These are phyloP conservation scores for Solanum hybrid DNA, from an alignment of 305 asterid genomes.

Conservation along the genomic window DNA sequence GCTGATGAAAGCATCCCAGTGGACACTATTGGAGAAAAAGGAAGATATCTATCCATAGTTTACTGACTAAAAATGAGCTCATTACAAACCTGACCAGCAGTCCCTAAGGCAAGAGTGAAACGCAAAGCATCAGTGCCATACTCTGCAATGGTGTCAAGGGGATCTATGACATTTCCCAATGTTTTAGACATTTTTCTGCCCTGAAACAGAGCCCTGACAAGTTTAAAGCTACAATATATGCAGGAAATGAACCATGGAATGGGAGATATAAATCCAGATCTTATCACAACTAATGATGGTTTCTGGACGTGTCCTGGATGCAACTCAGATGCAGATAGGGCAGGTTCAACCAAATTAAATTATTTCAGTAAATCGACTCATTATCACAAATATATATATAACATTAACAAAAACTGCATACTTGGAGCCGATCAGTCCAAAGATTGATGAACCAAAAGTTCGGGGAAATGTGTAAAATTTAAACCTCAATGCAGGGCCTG, in stretches of 20 bases:
- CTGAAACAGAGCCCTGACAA: conserved; percentile 36
- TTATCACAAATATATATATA: neutral
- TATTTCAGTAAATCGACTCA: neutral
- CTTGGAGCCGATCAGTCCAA: neutral
- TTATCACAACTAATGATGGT: neutral
- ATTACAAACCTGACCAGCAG: conserved; percentile 84
- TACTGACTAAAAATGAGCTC: neutral
- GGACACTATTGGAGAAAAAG: conserved; percentile 6
- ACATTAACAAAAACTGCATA: neutral
- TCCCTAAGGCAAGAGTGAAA: conserved; percentile 90
- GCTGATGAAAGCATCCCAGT: neutral
- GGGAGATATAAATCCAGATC: neutral
- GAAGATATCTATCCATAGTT: neutral
- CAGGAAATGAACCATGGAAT: conserved; percentile 7
- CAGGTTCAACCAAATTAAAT: neutral
- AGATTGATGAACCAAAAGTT: neutral
- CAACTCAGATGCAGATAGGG: neutral
- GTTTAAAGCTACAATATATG: conserved; percentile 14
- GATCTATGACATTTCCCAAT: conserved; percentile 87
- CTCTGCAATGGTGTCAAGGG: conserved; percentile 75
- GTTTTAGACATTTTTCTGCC: conserved; percentile 97
- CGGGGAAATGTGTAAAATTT: neutral
- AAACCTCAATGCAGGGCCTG: neutral
- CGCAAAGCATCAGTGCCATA: conserved; percentile 95
- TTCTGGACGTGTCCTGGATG: neutral